Evolutionary conservation across 768 basidiomycete species (phyloP).

Genomic region (Lanmaoa rubissima): DNA sequence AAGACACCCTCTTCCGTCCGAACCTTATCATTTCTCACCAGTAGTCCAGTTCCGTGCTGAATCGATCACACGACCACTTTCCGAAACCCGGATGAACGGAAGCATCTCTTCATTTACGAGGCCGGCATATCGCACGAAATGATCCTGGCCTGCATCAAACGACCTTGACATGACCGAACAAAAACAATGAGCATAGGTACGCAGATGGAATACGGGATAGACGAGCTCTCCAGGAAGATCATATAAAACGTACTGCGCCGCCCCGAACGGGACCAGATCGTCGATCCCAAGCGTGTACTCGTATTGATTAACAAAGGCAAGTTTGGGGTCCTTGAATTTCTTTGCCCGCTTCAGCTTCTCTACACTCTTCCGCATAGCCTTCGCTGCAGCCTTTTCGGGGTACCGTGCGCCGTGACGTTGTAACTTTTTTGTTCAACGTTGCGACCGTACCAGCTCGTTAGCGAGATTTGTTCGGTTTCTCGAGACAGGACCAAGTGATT

Average conservation of each 20-base stretch:
- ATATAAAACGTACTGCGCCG: slow-evolving; percentile 59
- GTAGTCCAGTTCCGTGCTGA: slow-evolving; percentile 66
- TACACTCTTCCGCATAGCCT: slow-evolving; percentile 45
- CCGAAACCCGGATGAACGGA: slow-evolving; percentile 51
- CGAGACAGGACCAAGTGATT: background rate
- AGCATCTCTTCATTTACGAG: slow-evolving; percentile 43
- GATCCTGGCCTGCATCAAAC: slow-evolving; percentile 46
- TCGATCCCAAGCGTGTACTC: slow-evolving; percentile 54
- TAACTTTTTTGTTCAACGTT: slow-evolving; percentile 40
- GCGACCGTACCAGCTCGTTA: background rate
- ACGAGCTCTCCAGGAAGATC: slow-evolving; percentile 19
- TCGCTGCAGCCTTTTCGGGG: slow-evolving; percentile 50
- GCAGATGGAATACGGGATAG: slow-evolving; percentile 40
- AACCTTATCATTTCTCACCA: slow-evolving; percentile 36
- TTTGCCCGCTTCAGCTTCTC: slow-evolving; percentile 49
- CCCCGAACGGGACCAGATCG: slow-evolving; percentile 65
- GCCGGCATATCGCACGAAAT: slow-evolving; percentile 49
- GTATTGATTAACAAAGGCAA: slow-evolving; percentile 56
- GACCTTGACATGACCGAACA: slow-evolving; percentile 32
- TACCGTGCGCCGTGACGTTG: slow-evolving; percentile 78
- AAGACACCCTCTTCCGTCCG: background rate
- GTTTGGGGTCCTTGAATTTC: slow-evolving; percentile 39
- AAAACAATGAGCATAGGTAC: background rate
- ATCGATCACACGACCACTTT: slow-evolving; percentile 53
- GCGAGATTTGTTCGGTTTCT: background rate